These are phyloP conservation scores for Echium plantagineum DNA, from an alignment of 257 asterid species.

Conservation along the genomic window DNA sequence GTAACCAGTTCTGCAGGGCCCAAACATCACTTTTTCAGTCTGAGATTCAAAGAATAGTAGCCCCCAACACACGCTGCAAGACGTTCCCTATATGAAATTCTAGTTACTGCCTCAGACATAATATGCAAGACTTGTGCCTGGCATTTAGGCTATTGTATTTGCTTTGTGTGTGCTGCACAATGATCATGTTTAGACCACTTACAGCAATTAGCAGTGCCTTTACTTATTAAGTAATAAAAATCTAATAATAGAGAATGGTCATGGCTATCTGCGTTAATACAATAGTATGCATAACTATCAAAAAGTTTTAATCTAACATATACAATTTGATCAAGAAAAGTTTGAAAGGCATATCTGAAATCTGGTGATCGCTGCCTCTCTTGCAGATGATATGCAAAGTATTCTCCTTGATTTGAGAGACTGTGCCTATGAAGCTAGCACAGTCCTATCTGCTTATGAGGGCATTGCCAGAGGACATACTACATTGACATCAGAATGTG, in stretches of 20 bases:
- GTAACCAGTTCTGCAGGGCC: constrained; percentile 22
- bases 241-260: not conserved
- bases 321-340: not conserved
- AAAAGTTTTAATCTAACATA: not conserved
- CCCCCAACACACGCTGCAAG: not conserved
- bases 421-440: constrained; percentile 78
- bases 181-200: not conserved
- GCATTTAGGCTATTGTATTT: not conserved
- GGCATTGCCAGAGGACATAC: constrained; percentile 66
- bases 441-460: constrained; percentile 63
- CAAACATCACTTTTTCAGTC: not conserved
- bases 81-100: not conserved
- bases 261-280: not conserved
- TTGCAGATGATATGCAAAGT: constrained; percentile 75
- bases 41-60: not conserved
- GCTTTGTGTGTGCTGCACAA: not conserved
- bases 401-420: constrained; percentile 87
- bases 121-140: not conserved
- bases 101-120: not conserved
- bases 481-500: constrained; percentile 95
- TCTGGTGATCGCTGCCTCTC: constrained; percentile 3
- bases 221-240: not conserved
- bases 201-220: no score
- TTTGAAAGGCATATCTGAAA: not conserved
- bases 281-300: not conserved